These are phyloP conservation scores for Gonium pectorale DNA, from an alignment of 139 green algal genomes.

Conservation along the genomic window DNA sequence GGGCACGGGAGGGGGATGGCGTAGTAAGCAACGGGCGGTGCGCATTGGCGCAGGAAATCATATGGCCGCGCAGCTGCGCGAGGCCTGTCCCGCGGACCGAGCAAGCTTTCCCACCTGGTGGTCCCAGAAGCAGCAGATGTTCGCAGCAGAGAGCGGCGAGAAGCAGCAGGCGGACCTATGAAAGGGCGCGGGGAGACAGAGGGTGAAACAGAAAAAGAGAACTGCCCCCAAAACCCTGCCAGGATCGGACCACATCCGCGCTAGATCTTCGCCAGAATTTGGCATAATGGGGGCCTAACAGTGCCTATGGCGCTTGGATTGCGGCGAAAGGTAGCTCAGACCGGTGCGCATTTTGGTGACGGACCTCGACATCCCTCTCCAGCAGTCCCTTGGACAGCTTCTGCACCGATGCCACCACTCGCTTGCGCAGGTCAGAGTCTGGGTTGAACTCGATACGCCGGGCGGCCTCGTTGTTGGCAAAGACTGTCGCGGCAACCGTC, in stretches of 20 bases:
- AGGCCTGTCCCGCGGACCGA: not conserved
- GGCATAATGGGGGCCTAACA: too few species aligned
- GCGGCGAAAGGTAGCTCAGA: too few species aligned
- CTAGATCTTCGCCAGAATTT: too few species aligned
- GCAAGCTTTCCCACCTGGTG: slow-evolving; percentile 51
- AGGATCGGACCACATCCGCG: too few species aligned
- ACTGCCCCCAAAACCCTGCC: too few species aligned
- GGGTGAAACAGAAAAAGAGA: too few species aligned
- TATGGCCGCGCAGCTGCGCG: not conserved
- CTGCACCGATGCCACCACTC: slow-evolving; percentile 66
- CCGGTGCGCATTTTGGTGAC: not conserved
- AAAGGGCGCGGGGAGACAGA: not conserved
- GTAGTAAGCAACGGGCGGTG: not conserved
- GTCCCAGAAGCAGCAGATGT: slow-evolving; percentile 91
- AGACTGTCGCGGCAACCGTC: not conserved
- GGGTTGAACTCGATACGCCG: slow-evolving; percentile 21
- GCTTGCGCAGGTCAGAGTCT: slow-evolving; percentile 57
- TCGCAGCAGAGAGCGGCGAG: slow-evolving; percentile 91
- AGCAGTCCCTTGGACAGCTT: slow-evolving; percentile 80
- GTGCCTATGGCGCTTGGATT: too few species aligned
- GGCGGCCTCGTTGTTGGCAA: slow-evolving; percentile 24
- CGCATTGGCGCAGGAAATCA: too few species aligned
- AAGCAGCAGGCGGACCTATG: slow-evolving; percentile 86
- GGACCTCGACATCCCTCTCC: slow-evolving; percentile 88
- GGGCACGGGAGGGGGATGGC: not conserved